Base-by-base conservation (phyloP, 2,329 filamentous ascomycete species). In the Phaeosphaeriaceae sp. region DNA sequence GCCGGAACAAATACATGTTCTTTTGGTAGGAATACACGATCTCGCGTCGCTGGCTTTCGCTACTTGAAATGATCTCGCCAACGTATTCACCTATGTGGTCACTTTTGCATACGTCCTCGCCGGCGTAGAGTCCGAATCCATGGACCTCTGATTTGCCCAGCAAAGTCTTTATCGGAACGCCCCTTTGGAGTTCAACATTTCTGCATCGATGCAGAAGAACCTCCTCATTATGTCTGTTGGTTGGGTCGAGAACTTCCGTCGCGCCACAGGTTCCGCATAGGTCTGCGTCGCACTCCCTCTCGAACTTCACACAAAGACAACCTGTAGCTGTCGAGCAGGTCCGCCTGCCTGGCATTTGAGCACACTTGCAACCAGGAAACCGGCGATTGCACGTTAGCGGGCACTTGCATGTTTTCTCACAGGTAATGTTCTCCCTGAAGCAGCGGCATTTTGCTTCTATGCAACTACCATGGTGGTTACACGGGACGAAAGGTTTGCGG, bases 11-110 rank as follows among this genome's bases (percentile, higher is more conserved):
- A 61, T 86, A 92, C n/a, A 87, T 89, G 4, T 87, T 84, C 65
- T 86, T 85, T 21, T 85, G 84, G 46, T 83, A 78, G 55, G 85
- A 83, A 62, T 88, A 85, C 54, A 90, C 84, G 55, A 88, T 88
- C 76, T 89, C 88, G 40, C 91, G 84, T 3, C 90, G 85, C 22
- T 91, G 86, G 3, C 87, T 87, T 72, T 93, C 91, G 48, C 88
- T 83, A 41, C 86, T 84, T 4, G 86, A 88, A 56, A 94, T 89
- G 11, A 92, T 82, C 73, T 95, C 92, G 48, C 92, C 92, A 1
- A 88, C 87, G 73, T 96, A 95, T 74, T 95, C 92, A 27, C 91
- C 92, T 1, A 88, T 87, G 73, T 95, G 95, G 73, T 95, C 92
- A 31, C 91, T 87, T 58, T 85, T 83, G 3, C 80, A 80, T 59